Base-by-base conservation (phyloP, 306 rosid genomes). In the Lagenaria siceraria region DNA sequence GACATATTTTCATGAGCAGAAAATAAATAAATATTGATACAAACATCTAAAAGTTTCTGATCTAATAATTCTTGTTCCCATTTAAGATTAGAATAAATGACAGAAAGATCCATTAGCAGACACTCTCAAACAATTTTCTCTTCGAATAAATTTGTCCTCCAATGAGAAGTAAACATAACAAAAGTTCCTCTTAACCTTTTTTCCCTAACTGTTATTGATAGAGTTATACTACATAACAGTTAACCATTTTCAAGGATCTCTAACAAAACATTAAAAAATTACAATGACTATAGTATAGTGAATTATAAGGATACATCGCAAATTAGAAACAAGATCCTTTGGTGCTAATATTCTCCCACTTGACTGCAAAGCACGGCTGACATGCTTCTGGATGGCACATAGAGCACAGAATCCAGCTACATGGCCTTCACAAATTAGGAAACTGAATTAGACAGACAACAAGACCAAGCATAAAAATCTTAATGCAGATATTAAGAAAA, bases 331-430 rank as follows among this genome's bases (percentile, higher is more conserved):
- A 71, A 96, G 82, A 84, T 83, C 89, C 73, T 86, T 78, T 0
- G 99, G 99, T 35, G 90, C 85, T 78, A 94, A 89, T 85, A 88
- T 90, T 75, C 90, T 85, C 82, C 96, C 97, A 19, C 91, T 86
- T 62, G 97, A 83, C 75, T 96, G 92, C 27, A 96, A 85, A 25
- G 98, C 99, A 51, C 90, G 86, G 77, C 99, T 92, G 61, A 96
- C 99, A 70, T 96, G 99, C 68, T 89, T 92, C 80, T 96, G 98
- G 83, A 96, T 89, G 40, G 99, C 99, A 78, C 99, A 96, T 19
- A 96, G 85, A 66, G 97, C 99, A 83, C 99, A 96, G 87, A 96
- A 96, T 54, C 99, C 99, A 77, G 93, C 88, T 81, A 95, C 27
- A 74, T 49, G 97, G 46, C 99, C 99, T 95, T 75, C 76, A 82